Percentiles rank a stretch among this genome's conserved stretches.
Conservation (phyloP, 202 grass and related monocot genomes). For the Brachypodium distachyon region DNA sequence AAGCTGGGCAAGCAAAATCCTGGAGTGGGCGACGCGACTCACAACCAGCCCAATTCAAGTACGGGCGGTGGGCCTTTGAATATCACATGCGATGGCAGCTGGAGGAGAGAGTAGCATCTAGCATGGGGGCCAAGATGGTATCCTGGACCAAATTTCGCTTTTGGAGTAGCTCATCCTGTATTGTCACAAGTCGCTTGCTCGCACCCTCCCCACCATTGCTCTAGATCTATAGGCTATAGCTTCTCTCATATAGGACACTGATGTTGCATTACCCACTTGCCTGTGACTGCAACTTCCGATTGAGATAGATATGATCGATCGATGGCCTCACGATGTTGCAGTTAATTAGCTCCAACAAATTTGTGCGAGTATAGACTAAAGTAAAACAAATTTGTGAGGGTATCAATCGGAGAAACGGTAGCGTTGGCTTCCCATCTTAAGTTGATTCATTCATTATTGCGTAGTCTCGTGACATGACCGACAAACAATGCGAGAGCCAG, state of each 20-base stretch:
- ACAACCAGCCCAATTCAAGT: not conserved
- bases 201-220: not conserved
- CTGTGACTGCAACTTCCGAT: not conserved
- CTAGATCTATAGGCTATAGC: not conserved
- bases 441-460: too few relatives aligned
- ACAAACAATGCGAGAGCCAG: too few relatives aligned
- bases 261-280: not conserved
- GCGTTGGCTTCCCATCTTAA: not conserved
- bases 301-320: not conserved
- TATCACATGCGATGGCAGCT: not conserved
- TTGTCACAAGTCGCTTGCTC: not conserved
- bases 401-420: not conserved
- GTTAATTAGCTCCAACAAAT: not conserved
- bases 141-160: not conserved
- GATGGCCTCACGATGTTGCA: not conserved
- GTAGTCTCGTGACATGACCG: too few relatives aligned
- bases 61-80: not conserved
- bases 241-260: not conserved
- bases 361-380: not conserved
- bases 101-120: not conserved
- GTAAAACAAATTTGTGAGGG: not conserved
- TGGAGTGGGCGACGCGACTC: not conserved
- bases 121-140: not conserved
- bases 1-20: not conserved
- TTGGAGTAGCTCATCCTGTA: not conserved